phyloP scores from a whole-genome alignment of 73 alveolate genomes.

The Paramecium sonneborni region DNA sequence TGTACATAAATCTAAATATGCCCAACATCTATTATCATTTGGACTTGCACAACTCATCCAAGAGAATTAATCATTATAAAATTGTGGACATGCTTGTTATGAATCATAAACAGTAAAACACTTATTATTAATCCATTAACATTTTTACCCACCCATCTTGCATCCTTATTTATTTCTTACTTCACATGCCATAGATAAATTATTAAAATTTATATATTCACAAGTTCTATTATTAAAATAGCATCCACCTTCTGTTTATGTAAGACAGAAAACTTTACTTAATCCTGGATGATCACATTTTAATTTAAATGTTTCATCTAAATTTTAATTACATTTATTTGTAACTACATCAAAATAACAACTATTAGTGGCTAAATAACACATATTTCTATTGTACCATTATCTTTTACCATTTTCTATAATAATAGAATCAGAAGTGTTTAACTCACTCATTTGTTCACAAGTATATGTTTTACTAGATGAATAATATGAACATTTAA shows the following conservation, averaged over 20 bases:
- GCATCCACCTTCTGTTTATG: neutral
- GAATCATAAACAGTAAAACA: neutral
- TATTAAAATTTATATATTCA: neutral
- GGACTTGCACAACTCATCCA: neutral
- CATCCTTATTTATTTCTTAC: conserved; percentile 3
- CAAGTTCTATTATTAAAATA: neutral
- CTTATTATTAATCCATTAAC: neutral
- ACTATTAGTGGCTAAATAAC: conserved; percentile 20
- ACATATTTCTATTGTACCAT: conserved; percentile 25
- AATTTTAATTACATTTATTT: neutral
- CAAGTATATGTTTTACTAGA: neutral
- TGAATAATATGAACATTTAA: neutral
- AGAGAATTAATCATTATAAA: neutral
- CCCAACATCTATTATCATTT: neutral
- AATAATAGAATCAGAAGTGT: neutral
- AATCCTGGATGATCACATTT: conserved; percentile 10
- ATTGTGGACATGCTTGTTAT: neutral
- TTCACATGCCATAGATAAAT: neutral
- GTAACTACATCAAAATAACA: neutral
- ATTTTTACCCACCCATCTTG: neutral
- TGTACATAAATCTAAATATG: neutral
- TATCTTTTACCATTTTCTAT: neutral
- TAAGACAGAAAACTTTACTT: neutral
- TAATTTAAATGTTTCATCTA: neutral
- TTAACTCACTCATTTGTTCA: neutral